These are phyloP conservation scores for Lenzites betulinus DNA, from an alignment of 768 basidiomycete species.

Conservation along the genomic window DNA sequence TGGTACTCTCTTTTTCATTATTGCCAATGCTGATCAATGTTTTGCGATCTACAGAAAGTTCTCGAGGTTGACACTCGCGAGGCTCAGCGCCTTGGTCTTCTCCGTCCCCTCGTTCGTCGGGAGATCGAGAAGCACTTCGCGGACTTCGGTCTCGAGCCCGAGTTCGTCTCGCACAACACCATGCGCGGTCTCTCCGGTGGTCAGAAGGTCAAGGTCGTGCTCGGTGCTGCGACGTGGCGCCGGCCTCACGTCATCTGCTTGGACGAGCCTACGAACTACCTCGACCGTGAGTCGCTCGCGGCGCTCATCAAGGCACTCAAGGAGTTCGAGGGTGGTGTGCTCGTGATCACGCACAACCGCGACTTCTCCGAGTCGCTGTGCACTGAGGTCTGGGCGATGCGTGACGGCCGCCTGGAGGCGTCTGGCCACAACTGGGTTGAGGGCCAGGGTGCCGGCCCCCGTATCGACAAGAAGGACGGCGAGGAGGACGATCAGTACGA, in stretches of 20 bases:
- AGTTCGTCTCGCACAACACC: slow-evolving; percentile 98
- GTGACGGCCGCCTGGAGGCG: slow-evolving; percentile 92
- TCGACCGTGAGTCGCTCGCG: slow-evolving; percentile 99
- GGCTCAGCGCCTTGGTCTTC: slow-evolving; percentile 93
- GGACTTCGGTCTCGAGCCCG: slow-evolving; percentile 98
- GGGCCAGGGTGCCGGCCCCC: slow-evolving; percentile 92
- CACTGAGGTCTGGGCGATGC: slow-evolving; percentile 99
- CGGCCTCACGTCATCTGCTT: slow-evolving; percentile 96
- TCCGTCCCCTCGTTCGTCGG: slow-evolving; percentile 95
- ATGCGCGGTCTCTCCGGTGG: slow-evolving; percentile 99
- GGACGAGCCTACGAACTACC: slow-evolving; percentile 99
- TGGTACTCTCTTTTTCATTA: neutral
- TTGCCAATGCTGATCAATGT: slow-evolving; percentile 28
- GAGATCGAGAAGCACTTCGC: slow-evolving; percentile 99
- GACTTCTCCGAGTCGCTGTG: slow-evolving; percentile 99
- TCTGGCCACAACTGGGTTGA: slow-evolving; percentile 99
- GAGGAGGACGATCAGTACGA: slow-evolving; percentile 92
- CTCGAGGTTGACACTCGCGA: slow-evolving; percentile 97
- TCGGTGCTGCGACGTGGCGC: slow-evolving; percentile 98
- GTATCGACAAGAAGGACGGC: slow-evolving; percentile 92
- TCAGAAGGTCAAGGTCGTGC: slow-evolving; percentile 99
- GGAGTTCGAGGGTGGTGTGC: slow-evolving; percentile 97
- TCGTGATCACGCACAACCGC: slow-evolving; percentile 96
- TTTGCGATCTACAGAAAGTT: slow-evolving; percentile 61
- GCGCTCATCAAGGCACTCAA: slow-evolving; percentile 98